Base-by-base conservation (phyloP, 768 basidiomycete species). In the Cystofilobasidium macerans region DNA sequence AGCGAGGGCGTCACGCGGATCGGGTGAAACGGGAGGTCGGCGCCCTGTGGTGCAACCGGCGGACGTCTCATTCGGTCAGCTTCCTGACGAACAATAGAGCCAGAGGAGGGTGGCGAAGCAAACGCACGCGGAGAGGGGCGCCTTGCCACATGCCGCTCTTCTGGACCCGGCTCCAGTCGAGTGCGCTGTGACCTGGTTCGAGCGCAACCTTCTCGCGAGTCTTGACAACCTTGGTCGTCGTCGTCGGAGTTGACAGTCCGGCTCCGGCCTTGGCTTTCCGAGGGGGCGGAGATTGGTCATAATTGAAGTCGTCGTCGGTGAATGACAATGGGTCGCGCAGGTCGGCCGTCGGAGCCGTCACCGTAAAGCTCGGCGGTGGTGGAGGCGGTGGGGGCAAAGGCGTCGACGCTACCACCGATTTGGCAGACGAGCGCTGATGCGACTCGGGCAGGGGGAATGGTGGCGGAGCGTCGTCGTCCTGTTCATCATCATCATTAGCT, bases 131-230 rank as follows among this genome's bases (percentile, higher is more conserved):
- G 9, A 97, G 76, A 3, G 35, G 33, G 61, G 26, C 42, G 12
- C 61, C 67, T 14, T 68, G 35, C 79, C 95, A 85, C 62, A 78
- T 73, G 1, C 92, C 92, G 7, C 86, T 89, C 4, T 83, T 78
- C 75, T 93, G 92, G 65, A 95, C 77, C 54, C 81, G 84, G 1
- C 90, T 92, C 94, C 94, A 99, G 76, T 99, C 95, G 33, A 99
- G 76, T 13, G 91, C 84, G 69, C 89, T 87, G 75, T 86, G 87
- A 8, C 95, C 95, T 1, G 94, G 93, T 14, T 88, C 85, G 5
- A 99, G 81, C 6, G 85, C 88, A 0, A 95, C 91, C 77, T 93
- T 97, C 35, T 80, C 82, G 26, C 84, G 78, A 61, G 73, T 76
- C 58, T 71, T 73, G 24, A 72, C 71, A 57, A 85, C 84, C 70